phyloP scores from a whole-genome alignment of 495 filamentous ascomycete species.

The Thozetella sp. region DNA sequence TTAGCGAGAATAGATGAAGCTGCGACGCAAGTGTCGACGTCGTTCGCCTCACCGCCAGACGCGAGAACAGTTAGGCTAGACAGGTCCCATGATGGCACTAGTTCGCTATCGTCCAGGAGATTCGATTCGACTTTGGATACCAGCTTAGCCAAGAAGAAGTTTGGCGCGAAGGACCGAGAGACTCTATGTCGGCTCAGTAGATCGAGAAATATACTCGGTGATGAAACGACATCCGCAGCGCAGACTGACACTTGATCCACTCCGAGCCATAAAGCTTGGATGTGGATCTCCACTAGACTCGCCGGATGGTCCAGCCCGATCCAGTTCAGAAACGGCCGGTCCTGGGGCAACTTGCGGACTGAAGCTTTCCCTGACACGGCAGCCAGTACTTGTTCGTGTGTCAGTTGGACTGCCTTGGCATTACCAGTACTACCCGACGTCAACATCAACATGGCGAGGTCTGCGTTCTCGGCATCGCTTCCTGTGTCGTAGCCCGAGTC shows the following conservation, averaged over 20 bases:
- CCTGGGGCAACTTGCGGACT: slow-evolving; percentile 5
- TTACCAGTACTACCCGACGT: slow-evolving; percentile 61
- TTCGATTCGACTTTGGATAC: neutral
- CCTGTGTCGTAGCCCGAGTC: neutral
- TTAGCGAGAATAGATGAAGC: slow-evolving; percentile 27
- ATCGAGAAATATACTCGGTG: slow-evolving; percentile 42
- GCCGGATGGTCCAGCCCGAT: slow-evolving; percentile 57
- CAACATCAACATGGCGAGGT: slow-evolving; percentile 48
- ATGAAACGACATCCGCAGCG: slow-evolving; percentile 35
- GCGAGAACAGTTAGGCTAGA: slow-evolving; percentile 9
- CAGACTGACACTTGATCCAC: slow-evolving; percentile 49
- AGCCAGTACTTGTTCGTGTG: slow-evolving; percentile 44
- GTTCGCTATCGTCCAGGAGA: slow-evolving; percentile 2
- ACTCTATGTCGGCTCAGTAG: slow-evolving; percentile 43
- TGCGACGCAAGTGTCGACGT: slow-evolving; percentile 16
- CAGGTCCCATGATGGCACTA: slow-evolving; percentile 13
- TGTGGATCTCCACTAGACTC: slow-evolving; percentile 49
- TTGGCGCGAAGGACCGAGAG: slow-evolving; percentile 52
- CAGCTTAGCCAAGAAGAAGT: slow-evolving; percentile 52
- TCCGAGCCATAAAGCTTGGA: slow-evolving; percentile 41
- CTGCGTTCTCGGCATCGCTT: slow-evolving; percentile 1
- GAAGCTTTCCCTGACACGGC: slow-evolving; percentile 43
- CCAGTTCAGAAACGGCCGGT: slow-evolving; percentile 50
- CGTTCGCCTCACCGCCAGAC: slow-evolving; percentile 26
- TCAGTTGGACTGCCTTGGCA: slow-evolving; percentile 53